phyloP scores from a whole-genome alignment of 2,329 filamentous ascomycete species.

The Emergomyces pasteurianus region DNA sequence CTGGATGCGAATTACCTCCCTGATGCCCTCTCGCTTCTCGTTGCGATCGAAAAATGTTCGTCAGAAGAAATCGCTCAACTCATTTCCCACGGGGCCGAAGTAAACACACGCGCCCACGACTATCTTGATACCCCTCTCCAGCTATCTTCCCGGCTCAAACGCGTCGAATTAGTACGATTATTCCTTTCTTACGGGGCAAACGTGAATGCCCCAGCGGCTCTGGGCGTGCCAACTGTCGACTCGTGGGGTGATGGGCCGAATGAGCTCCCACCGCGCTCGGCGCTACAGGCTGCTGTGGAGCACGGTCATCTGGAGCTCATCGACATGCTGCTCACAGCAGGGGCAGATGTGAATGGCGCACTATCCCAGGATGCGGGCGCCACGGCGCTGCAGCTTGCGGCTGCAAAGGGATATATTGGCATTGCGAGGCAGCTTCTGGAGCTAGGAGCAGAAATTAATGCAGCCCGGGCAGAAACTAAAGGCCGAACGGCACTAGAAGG shows the following conservation, averaged over 20 bases:
- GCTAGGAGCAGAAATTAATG: conserved; percentile 14
- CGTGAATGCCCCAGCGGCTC: conserved; percentile 8
- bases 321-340: background rate
- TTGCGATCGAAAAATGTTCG: background rate
- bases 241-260: background rate
- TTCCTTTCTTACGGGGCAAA: conserved; percentile 12
- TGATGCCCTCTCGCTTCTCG: background rate
- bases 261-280: background rate
- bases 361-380: conserved; percentile 9
- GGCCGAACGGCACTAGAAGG: conserved; percentile 19
- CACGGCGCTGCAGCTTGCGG: conserved; percentile 19
- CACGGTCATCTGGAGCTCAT: conserved; percentile 1
- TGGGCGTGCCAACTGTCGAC: background rate
- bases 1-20: background rate
- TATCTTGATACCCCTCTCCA: background rate
- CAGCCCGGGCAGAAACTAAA: conserved; percentile 6
- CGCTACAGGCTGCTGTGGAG: background rate
- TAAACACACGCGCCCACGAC: background rate
- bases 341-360: conserved; percentile 8
- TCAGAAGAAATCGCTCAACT: background rate
- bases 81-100: background rate
- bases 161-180: conserved; percentile 7
- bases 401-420: conserved; percentile 15
- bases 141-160: background rate
- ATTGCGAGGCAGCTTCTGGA: conserved; percentile 14